Percentiles rank a stretch among this genome's conserved stretches.
phyloP scores from a whole-genome alignment of 1,284 basidiomycete genomes.

The Irpex rosettiformis region DNA sequence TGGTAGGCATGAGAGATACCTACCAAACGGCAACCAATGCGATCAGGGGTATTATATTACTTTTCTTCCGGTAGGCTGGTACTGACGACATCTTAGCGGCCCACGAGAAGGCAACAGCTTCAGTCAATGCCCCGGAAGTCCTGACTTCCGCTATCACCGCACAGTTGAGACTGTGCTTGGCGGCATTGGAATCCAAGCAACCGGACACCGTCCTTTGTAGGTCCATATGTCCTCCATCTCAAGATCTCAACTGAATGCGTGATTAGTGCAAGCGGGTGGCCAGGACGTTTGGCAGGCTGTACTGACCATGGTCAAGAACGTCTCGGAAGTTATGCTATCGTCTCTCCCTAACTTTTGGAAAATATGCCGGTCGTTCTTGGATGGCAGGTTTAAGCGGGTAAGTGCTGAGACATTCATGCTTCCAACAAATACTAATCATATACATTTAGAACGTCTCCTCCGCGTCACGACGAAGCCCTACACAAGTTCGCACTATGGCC shows the following conservation, averaged over 20 bases:
- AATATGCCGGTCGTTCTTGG: constrained; percentile 87
- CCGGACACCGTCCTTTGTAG: constrained; percentile 62
- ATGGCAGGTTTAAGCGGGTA: constrained; percentile 88
- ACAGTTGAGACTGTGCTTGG: constrained; percentile 56
- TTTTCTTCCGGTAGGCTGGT: neutral
- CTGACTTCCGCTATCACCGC: constrained; percentile 43
- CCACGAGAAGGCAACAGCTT: constrained; percentile 37
- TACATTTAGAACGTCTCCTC: constrained; percentile 21
- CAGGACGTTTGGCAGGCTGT: constrained; percentile 83
- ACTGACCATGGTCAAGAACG: constrained; percentile 65
- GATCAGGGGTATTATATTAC: constrained; percentile 50
- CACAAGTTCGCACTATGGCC: constrained; percentile 88
- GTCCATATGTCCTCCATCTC: constrained; percentile 19
- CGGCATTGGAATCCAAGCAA: constrained; percentile 61
- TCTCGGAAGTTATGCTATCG: constrained; percentile 67
- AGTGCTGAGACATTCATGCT: constrained; percentile 12
- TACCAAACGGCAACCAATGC: constrained; percentile 54
- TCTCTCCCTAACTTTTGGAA: constrained; percentile 93
- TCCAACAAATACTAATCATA: neutral
- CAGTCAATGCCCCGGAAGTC: constrained; percentile 33
- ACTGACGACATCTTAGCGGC: constrained; percentile 32
- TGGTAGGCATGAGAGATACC: constrained; percentile 72
- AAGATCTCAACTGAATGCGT: neutral
- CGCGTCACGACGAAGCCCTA: constrained; percentile 63
- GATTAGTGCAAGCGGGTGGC: constrained; percentile 39